Evolutionary conservation across 441 rosid genomes (phyloP), one percentile per base, ranked within the genome.

Genomic region (Erodium trifolium): DNA sequence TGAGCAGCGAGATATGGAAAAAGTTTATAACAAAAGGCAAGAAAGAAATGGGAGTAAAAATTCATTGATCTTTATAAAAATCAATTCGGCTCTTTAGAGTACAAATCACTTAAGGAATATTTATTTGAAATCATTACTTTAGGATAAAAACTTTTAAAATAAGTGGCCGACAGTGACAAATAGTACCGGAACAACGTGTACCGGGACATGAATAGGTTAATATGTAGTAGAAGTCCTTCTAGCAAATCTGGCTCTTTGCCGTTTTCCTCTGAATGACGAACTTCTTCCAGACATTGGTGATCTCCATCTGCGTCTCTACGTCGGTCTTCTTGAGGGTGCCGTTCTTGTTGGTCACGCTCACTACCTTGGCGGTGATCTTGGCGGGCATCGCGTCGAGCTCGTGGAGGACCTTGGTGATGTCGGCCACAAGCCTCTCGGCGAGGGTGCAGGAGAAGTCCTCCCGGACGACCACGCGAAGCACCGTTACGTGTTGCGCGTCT

Each of bases 401-500:
- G 41, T 73, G 86, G 8, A 93, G 73, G 60, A 93, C 98, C 78
- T 85, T 93, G n/a, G 74, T 67, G 53, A 93, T 82, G 78, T 91
- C 98, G 1, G 39, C 47, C 78, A 91, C 97, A 0, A 90, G 89
- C 45, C 96, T 86, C 82, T 92, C 95, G 0, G 98, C 98, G 1
- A 92, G 82, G 17, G 93, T 82, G 69, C 96, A 83, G 0, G 96
- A 90, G 81, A 92, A 88, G 70, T 90, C 98, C 81, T 92, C 96
- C 62, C 98, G 74, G 8, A 92, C 81, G 10, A 92, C 96, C 0
- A 92, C 95, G 3, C 98, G 90, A 0, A 92, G 86, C 72, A 92
- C 98, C 0, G 98, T 92, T 10, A 92, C 53, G 67, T 92, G 95
- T 76, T 88, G 90, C 19, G 95, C 98, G n/a, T 92, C 81, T 0